These are phyloP conservation scores for Knoxdaviesia proteae DNA, from an alignment of 2,329 filamentous ascomycete species.

Conservation along the genomic window DNA sequence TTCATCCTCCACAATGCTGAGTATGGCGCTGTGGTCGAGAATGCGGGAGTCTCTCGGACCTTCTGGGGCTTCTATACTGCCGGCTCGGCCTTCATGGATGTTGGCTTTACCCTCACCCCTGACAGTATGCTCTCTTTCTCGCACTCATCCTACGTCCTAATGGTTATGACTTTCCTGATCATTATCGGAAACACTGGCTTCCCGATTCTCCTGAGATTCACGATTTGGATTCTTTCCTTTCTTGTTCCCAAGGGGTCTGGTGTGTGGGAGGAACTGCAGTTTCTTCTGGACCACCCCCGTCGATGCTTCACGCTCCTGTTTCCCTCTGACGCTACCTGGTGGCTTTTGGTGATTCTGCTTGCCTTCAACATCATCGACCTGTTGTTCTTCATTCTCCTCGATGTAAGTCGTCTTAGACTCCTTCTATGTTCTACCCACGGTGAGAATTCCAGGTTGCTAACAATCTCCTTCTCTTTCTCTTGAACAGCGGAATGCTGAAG, in stretches of 20 bases:
- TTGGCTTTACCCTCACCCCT: slow-evolving; percentile 81
- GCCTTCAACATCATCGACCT: slow-evolving; percentile 68
- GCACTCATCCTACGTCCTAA: slow-evolving; percentile 49
- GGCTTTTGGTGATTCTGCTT: slow-evolving; percentile 74
- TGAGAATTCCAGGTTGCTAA: neutral
- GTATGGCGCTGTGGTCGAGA: slow-evolving; percentile 46
- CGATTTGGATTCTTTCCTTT: slow-evolving; percentile 67
- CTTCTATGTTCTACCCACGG: neutral
- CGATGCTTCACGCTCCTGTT: slow-evolving; percentile 93
- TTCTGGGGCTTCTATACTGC: slow-evolving; percentile 94
- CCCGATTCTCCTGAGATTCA: slow-evolving; percentile 78
- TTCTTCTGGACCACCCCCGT: slow-evolving; percentile 82
- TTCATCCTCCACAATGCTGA: slow-evolving; percentile 50
- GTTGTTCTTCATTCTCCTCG: slow-evolving; percentile 79
- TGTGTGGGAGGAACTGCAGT: slow-evolving; percentile 75
- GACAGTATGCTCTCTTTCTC: slow-evolving; percentile 90
- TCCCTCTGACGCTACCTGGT: slow-evolving; percentile 80
- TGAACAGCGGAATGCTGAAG: no score
- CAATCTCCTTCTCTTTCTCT: neutral
- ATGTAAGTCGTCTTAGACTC: slow-evolving; percentile 34
- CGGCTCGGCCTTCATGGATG: slow-evolving; percentile 76
- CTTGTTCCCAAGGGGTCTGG: slow-evolving; percentile 43
- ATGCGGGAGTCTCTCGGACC: slow-evolving; percentile 37
- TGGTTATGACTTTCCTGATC: slow-evolving; percentile 69
- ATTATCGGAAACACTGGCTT: slow-evolving; percentile 92